Evolutionary conservation across 2,329 filamentous ascomycete genomes (phyloP).

Genomic region (Stemphylium lycopersici): DNA sequence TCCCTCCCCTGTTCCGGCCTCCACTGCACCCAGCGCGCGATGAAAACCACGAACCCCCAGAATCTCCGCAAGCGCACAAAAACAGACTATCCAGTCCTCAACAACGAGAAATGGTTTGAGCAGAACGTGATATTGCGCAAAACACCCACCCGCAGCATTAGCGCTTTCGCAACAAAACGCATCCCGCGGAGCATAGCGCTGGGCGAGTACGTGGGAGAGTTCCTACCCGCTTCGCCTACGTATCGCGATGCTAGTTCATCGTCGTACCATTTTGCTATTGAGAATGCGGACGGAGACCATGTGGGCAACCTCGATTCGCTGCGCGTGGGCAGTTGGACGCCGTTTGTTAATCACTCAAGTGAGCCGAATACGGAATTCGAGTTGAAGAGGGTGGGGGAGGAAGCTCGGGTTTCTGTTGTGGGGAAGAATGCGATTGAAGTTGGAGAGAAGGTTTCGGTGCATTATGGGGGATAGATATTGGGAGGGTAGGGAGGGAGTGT

Average conservation of each 20-base stretch:
- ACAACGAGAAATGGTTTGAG: not conserved
- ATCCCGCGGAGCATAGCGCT: not conserved
- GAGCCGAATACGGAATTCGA: not conserved
- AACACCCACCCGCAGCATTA: not conserved
- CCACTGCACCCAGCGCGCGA: not conserved
- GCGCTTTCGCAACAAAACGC: not conserved
- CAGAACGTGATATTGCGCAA: not conserved
- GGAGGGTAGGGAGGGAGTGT: not conserved
- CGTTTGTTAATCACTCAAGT: constrained; percentile 7
- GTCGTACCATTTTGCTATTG: too few relatives aligned
- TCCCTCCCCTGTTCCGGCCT: not conserved
- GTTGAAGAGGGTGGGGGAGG: not conserved
- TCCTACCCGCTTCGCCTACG: not conserved
- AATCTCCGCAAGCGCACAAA: not conserved
- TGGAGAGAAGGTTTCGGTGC: not conserved
- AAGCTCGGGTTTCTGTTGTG: not conserved
- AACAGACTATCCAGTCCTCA: not conserved
- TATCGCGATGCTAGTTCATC: too few relatives aligned
- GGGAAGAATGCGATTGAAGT: not conserved
- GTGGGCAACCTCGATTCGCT: not conserved
- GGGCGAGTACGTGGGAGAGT: constrained; percentile 9
- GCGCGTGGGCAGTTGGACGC: constrained; percentile 3
- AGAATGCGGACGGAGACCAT: not conserved
- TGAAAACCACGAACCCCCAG: not conserved
- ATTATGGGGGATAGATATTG: constrained; percentile 5